Evolutionary conservation across 257 asterid species (phyloP), one percentile per base, ranked within the genome.

Genomic region (Misopates orontium): DNA sequence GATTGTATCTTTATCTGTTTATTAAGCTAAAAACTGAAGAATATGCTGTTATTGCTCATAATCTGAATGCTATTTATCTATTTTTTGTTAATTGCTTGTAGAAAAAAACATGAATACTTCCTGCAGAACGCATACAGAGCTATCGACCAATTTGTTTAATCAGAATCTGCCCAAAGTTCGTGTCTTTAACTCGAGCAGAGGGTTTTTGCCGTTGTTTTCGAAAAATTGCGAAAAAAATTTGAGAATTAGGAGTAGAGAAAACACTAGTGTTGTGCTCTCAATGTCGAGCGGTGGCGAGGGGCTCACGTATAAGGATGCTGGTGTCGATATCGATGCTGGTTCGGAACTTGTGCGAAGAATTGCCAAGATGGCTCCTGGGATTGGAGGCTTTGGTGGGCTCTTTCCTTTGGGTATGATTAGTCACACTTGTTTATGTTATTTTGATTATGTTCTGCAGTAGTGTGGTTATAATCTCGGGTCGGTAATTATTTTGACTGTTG

Each of bases 331-430:
- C 42, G 97, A 93, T 79, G 95, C 98, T 5, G 98, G 98, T 39
- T 73, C 98, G 8, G 98, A 93, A 79, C 96, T 93, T 60, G 98
- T 93, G 47, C 68, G 68, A 76, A 82, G 99, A 72, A 93, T 93
- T 8, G 96, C 96, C 68, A 87, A 87, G 73, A 83, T 93, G 98
- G 95, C 97, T 45, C 97, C 98, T 14, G 98, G 98, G 31, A 85
- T 92, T 55, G 98, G 98, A 56, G 98, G 97, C n/a, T 93, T 93
- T 62, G 97, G 98, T 53, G 98, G 98, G 59, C 84, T 93, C 55
- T 87, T 84, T 81, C 98, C 99, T 58, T 68, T 87, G 73, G 99
- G 99, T 93, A 83, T 67, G 56, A 36, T 2, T 13, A 56, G 8
- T 12, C 5, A 2, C 14, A 6, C 2, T 36, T 36, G 42, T 36